Evolutionary conservation across 208 protist genomes (phyloP).

Genomic region (Leishmania braziliensis): DNA sequence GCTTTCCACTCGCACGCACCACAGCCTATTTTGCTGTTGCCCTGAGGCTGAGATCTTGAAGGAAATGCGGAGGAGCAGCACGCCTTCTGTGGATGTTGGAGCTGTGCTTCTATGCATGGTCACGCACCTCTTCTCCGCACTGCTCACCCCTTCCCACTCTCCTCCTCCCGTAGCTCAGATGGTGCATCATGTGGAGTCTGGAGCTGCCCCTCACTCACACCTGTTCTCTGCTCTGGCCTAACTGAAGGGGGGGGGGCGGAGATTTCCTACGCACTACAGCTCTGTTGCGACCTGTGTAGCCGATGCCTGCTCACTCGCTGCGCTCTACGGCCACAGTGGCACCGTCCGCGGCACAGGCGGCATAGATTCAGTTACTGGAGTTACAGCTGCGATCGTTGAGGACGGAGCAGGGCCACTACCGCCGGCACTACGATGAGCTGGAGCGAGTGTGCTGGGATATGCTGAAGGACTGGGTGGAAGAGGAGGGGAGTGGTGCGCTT

Average conservation of each 20-base stretch:
- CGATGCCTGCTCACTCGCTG: neutral
- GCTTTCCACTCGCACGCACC: too few relatives aligned
- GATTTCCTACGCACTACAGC: neutral
- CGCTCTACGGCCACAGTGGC: neutral
- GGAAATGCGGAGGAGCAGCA: too few relatives aligned
- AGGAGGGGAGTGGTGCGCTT: neutral
- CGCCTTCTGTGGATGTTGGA: neutral
- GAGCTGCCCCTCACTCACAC: neutral
- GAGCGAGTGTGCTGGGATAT: conserved; percentile 28
- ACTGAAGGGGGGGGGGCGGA: neutral
- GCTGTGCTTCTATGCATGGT: neutral
- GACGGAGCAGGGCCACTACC: conserved; percentile 6
- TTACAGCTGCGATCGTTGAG: conserved; percentile 9
- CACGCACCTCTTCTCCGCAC: neutral
- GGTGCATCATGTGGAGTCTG: neutral
- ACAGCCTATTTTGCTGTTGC: too few relatives aligned
- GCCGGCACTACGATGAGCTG: conserved; percentile 9
- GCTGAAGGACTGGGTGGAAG: conserved; percentile 1
- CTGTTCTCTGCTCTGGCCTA: neutral
- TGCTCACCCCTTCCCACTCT: neutral
- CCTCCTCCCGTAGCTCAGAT: neutral
- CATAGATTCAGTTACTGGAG: conserved; percentile 1
- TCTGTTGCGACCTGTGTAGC: neutral
- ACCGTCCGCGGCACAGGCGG: neutral
- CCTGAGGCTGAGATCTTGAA: too few relatives aligned